Conservation (phyloP, 2,329 filamentous ascomycete genomes). For the Orbilia brochopaga region DNA sequence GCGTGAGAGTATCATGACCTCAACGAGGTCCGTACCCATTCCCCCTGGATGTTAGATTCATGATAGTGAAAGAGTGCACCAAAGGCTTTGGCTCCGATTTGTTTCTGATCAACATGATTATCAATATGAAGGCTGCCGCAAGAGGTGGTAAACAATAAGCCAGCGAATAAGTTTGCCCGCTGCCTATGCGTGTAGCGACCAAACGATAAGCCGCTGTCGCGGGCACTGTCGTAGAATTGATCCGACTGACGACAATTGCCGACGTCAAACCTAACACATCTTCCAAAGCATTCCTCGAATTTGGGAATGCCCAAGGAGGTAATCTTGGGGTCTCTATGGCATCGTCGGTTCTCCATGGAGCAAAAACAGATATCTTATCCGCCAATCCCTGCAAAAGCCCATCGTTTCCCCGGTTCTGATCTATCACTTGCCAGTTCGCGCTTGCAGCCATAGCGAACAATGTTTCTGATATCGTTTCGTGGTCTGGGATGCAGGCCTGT, state of each 20-base stretch:
- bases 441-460: neutral
- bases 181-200: neutral
- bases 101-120: neutral
- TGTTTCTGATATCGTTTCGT: neutral
- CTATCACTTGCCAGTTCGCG: constrained; percentile 1
- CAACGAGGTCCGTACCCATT: too few relatives aligned
- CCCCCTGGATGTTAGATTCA: neutral
- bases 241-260: neutral
- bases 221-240: neutral
- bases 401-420: neutral
- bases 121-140: neutral
- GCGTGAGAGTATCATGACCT: too few relatives aligned
- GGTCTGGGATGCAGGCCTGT: neutral
- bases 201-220: neutral
- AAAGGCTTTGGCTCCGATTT: neutral
- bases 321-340: neutral
- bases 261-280: constrained; percentile 1
- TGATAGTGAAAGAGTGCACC: neutral
- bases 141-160: neutral
- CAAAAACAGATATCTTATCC: neutral
- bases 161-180: neutral
- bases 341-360: neutral
- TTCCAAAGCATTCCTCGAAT: neutral
- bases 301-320: neutral
- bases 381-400: neutral